Conservation (phyloP, 2,329 filamentous ascomycete species). For the Cladosporium colombiae region DNA sequence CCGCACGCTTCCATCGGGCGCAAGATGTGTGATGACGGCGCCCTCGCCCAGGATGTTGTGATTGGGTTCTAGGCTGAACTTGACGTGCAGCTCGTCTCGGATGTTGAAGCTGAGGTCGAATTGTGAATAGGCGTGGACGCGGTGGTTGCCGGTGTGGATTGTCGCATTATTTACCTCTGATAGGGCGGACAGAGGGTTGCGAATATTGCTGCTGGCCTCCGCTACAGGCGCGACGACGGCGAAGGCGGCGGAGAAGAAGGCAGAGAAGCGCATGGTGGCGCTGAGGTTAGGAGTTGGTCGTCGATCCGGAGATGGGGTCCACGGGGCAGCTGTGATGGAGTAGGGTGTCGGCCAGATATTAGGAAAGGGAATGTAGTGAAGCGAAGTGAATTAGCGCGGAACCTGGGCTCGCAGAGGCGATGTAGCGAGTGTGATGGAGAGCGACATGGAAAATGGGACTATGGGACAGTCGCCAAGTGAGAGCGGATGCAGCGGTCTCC, state of each 20-base stretch:
- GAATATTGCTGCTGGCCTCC: constrained; percentile 58
- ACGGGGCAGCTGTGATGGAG: background rate
- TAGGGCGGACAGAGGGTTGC: constrained; percentile 76
- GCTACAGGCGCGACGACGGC: constrained; percentile 27
- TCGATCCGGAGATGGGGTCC: constrained; percentile 8
- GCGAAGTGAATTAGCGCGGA: constrained; percentile 2
- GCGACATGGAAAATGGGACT: constrained; percentile 1
- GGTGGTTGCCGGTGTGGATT: constrained; percentile 76
- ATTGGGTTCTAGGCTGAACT: constrained; percentile 83
- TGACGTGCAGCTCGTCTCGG: constrained; percentile 66
- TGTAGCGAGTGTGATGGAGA: constrained; percentile 15
- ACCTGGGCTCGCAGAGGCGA: background rate
- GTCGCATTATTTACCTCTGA: constrained; percentile 71
- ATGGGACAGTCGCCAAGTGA: constrained; percentile 5
- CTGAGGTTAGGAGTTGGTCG: constrained; percentile 9
- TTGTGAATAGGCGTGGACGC: constrained; percentile 74
- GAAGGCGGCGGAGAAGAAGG: constrained; percentile 25
- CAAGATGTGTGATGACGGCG: constrained; percentile 72
- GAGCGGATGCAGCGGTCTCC: constrained; percentile 12
- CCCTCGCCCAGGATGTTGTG: constrained; percentile 81
- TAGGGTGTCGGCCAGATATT: background rate
- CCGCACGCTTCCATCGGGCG: constrained; percentile 67
- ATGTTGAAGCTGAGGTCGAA: constrained; percentile 86
- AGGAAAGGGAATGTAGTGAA: constrained; percentile 3
- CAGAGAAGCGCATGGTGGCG: constrained; percentile 25